Evolutionary conservation across 176 grass and related monocot genomes (phyloP), one percentile per base, ranked within the genome.

Genomic region (Zoysia japonica): DNA sequence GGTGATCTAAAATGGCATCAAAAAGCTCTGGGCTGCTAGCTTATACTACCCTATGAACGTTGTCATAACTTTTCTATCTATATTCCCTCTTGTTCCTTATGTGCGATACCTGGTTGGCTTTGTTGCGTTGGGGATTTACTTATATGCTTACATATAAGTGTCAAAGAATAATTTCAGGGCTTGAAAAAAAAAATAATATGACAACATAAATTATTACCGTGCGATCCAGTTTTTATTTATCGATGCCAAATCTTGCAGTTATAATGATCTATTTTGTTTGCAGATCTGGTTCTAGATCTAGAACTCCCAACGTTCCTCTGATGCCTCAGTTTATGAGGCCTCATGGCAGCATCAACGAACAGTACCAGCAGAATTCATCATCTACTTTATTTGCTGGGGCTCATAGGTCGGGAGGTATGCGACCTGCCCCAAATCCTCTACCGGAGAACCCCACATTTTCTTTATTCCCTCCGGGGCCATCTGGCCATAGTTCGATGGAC

Each of bases 231-330:
- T 61, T 14, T 77, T 44, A 77, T 66, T 47, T 19, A 59, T 67
- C 5, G 14, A 44, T 76, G 7, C 20, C 5, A 36, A 52, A 52
- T 72, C 14, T 35, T 77, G 37, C 28, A 46, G 2, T 66, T 49
- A 42, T 79, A 41, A 43, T 7, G 1, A 47, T 20, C 6, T 2
- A 83, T 53, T 70, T 85, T 84, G 12, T 80, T 83, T 80, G n/a
- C 82, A 97, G 95, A 46, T 87, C 87, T 70, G 84, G 83, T 74
- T 85, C 95, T 71, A 91, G 92, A 92, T 76, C 84, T 75, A 85
- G 89, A 75, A 48, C 87, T 9, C 88, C 94, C 55, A 85, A 80
- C 77, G 87, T 89, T 74, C 94, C 95, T 39, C n/a, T 87, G 74
- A 79, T 92, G 67, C 87, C 87, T 2, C 95, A 81, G 47, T 92